phyloP scores from a whole-genome alignment of 1,284 basidiomycete genomes.

The Austroboletus olivaceoglutinosus region DNA sequence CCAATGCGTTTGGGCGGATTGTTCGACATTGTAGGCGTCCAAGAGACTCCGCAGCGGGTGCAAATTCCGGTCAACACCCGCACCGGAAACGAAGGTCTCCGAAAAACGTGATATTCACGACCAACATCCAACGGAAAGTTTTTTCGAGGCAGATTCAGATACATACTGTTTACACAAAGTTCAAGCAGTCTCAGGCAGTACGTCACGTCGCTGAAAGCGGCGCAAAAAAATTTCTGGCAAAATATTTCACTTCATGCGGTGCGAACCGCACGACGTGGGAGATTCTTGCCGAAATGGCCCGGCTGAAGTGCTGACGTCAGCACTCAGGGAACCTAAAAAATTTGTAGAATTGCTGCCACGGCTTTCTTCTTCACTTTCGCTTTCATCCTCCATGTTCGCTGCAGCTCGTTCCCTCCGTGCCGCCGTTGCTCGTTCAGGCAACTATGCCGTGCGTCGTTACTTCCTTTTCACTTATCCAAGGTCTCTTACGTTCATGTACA shows the following conservation, averaged over 20 bases:
- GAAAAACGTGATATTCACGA: background rate
- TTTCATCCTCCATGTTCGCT: constrained; percentile 58
- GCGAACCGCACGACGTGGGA: constrained; percentile 13
- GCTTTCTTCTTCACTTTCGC: constrained; percentile 26
- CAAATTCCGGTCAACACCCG: background rate
- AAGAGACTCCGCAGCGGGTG: background rate
- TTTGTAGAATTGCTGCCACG: constrained; percentile 40
- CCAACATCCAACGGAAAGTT: too few relatives aligned
- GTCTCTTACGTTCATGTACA: constrained; percentile 28
- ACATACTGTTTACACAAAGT: too few relatives aligned
- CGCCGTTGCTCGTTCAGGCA: constrained; percentile 57
- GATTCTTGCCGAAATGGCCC: constrained; percentile 8
- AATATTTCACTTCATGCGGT: background rate
- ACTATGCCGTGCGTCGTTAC: constrained; percentile 56
- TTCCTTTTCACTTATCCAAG: background rate
- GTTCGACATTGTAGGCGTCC: constrained; percentile 30
- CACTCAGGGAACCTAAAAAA: constrained; percentile 36
- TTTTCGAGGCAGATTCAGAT: too few relatives aligned
- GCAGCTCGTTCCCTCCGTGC: constrained; percentile 60
- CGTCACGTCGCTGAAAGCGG: too few relatives aligned
- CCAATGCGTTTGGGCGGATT: constrained; percentile 52
- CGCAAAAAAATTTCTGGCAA: background rate
- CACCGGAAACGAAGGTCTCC: background rate
- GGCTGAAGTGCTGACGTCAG: constrained; percentile 38
- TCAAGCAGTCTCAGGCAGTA: too few relatives aligned